Conservation (phyloP, 768 basidiomycete species). For the Termitomyces sp. region DNA sequence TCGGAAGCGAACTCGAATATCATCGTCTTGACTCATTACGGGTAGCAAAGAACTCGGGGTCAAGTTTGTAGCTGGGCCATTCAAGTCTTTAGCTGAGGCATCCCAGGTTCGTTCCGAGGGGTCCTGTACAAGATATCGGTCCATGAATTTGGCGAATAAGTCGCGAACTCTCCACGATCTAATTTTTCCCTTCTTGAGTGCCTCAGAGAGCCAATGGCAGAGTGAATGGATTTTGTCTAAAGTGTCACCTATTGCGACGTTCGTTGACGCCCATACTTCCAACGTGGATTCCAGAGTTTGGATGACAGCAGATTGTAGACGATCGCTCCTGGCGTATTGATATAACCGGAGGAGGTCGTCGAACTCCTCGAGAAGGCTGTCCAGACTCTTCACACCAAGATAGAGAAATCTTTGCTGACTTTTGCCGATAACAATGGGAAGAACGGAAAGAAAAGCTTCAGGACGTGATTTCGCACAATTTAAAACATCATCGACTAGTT, state of each 20-base stretch:
- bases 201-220: slow-evolving; percentile 49
- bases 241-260: slow-evolving; percentile 30
- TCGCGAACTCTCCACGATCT: slow-evolving; percentile 70
- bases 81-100: slow-evolving; percentile 28
- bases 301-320: slow-evolving; percentile 50
- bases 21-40: slow-evolving; percentile 57
- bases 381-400: slow-evolving; percentile 47
- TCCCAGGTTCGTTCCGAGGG: slow-evolving; percentile 52
- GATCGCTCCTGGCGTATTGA: slow-evolving; percentile 49
- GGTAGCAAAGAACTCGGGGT: slow-evolving; percentile 47
- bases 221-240: slow-evolving; percentile 45
- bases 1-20: slow-evolving; percentile 83
- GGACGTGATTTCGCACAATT: slow-evolving; percentile 36
- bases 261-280: slow-evolving; percentile 47
- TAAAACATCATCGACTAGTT: slow-evolving; percentile 51
- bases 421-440: slow-evolving; percentile 50
- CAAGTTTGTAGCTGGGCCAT: slow-evolving; percentile 22
- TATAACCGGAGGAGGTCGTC: slow-evolving; percentile 51
- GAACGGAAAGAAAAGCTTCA: slow-evolving; percentile 58
- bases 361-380: slow-evolving; percentile 51
- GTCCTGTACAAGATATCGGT: slow-evolving; percentile 58
- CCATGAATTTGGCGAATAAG: slow-evolving; percentile 59
- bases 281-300: slow-evolving; percentile 63
- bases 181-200: slow-evolving; percentile 37
- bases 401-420: slow-evolving; percentile 53